Conservation (phyloP, 257 asterid genomes). For the Cordia subcordata region DNA sequence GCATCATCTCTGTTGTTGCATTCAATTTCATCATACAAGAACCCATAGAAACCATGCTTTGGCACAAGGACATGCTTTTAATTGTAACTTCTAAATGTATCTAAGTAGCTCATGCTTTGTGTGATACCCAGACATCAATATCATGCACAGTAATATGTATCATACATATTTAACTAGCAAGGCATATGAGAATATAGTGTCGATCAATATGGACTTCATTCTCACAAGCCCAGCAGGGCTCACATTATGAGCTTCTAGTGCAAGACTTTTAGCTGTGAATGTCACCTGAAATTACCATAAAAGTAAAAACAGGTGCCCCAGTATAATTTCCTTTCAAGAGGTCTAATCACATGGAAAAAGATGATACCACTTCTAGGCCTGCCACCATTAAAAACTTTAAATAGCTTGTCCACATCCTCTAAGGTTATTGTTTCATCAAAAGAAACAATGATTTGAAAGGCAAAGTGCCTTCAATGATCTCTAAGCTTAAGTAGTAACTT, state of each 20-base stretch:
- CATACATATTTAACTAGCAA: not conserved
- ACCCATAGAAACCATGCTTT: constrained; percentile 97
- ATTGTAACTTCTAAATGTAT: constrained; percentile 72
- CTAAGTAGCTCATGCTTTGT: constrained; percentile 96
- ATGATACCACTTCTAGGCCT: constrained; percentile 62
- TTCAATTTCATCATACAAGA: constrained; percentile 97
- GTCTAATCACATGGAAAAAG: constrained; percentile 1
- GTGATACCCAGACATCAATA: constrained; percentile 56
- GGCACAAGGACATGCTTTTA: constrained; percentile 92
- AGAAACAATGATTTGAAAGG: constrained; percentile 67
- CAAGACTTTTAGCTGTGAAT: constrained; percentile 84
- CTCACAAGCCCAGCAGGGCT: constrained; percentile 84
- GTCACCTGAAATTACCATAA: constrained; percentile 44
- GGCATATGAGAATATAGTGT: constrained; percentile 83
- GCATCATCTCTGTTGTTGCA: constrained; percentile 98
- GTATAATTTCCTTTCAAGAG: not conserved
- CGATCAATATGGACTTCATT: constrained; percentile 69
- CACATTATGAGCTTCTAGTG: constrained; percentile 58
- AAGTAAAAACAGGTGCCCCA: not conserved
- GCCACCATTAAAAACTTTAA: constrained; percentile 69
- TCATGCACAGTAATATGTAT: not conserved
- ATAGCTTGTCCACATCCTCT: constrained; percentile 93
- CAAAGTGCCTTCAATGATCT: constrained; percentile 11
- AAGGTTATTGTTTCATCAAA: constrained; percentile 92
- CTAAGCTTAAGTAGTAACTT: not conserved